phyloP scores from a whole-genome alignment of 225 moss, liverwort and hornwort genomes.

The Neckera pumila region DNA sequence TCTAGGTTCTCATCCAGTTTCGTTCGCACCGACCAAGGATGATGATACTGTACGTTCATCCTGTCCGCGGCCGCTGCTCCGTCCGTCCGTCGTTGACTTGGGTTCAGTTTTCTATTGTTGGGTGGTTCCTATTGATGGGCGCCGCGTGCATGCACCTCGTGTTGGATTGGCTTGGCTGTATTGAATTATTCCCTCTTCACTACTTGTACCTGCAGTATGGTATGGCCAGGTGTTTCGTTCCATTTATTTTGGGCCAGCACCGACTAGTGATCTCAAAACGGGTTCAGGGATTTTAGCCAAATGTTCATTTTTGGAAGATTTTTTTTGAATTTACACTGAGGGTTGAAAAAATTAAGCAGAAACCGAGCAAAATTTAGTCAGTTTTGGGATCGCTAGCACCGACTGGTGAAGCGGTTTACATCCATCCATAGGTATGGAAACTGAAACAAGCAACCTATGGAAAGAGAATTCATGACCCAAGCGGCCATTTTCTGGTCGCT shows the following conservation, averaged over 20 bases:
- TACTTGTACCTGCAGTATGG: background rate
- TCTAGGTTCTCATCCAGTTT: background rate
- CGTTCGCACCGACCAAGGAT: background rate
- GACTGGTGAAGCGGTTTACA: background rate
- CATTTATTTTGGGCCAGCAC: background rate
- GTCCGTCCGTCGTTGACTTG: background rate
- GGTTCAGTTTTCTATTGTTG: background rate
- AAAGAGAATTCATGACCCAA: too few species aligned
- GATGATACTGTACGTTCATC: background rate
- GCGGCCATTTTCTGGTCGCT: too few species aligned
- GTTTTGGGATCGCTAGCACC: too few species aligned
- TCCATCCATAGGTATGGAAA: too few species aligned
- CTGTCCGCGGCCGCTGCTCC: too few species aligned
- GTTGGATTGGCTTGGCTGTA: background rate
- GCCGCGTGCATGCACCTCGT: constrained; percentile 5
- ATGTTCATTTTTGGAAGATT: too few species aligned
- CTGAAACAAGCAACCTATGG: too few species aligned
- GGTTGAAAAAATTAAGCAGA: too few species aligned
- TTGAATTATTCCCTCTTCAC: background rate
- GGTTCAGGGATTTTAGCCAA: too few species aligned
- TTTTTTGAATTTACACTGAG: too few species aligned
- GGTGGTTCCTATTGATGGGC: background rate
- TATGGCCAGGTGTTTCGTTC: background rate
- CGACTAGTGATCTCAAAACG: too few species aligned
- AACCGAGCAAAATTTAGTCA: too few species aligned